Base-by-base conservation (phyloP, 2,329 filamentous ascomycete species). In the Claviceps pazoutovae region DNA sequence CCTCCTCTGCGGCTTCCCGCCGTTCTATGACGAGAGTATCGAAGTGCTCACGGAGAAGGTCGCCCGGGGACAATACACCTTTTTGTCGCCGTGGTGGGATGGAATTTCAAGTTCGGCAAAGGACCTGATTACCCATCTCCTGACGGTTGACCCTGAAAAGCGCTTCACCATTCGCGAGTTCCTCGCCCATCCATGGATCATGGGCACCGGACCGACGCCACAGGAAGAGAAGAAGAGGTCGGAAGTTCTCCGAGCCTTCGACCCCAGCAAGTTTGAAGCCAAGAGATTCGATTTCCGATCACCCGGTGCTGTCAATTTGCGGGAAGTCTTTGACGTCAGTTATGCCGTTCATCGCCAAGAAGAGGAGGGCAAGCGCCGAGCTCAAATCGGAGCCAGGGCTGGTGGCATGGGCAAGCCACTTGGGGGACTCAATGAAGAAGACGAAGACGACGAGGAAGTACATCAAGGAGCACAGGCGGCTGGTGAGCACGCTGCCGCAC, bases 21-120 rank as follows among this genome's bases (percentile, higher is more conserved):
- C 93, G 2, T 98, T 98, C 69, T 95, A 98, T 67, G 93, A 98
- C 60, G 93, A 98, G 71, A 95, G 88, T 62, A 97, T 98, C 59
- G 89, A 95, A 63, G 85, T 95, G 0, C 79, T 98, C 55, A 97
- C 93, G 1, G 91, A 98, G 65, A 98, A 98, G 74, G 93, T 98
- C 17, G 93, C 93, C 34, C 84, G 87, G 62, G 93, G 93, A 48
- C 89, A 97, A 70, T 98, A 93, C 66, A 97, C 93, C 0, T 98
- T 98, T 73, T 72, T 98, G 44, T 97, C 91, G 2, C 93, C 93
- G 0, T 98, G 93, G 93, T 98, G 93, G 93, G 93, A 98, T 59
- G 90, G 96, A 53, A 97, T 98, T 55, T 96, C 91, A 55, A 89
- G 93, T 66, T 84, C 88, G 3, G 93, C 93, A 0, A 88, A 97